Base-by-base conservation (phyloP, 176 grass and related monocot species). In the Hordeum vulgare region DNA sequence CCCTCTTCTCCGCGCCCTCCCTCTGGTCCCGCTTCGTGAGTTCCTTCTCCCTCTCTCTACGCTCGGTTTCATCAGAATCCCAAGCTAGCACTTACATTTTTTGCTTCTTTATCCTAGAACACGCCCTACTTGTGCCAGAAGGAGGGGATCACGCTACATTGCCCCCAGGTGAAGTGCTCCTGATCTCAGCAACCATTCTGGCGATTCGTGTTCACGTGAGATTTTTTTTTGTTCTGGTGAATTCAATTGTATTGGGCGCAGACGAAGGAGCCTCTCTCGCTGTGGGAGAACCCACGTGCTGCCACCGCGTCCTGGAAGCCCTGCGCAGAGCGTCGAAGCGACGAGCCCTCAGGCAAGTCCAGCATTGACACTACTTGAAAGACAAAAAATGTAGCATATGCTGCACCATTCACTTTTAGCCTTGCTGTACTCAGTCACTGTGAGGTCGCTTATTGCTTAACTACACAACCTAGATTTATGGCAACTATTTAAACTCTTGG, bases 21-120 rank as follows among this genome's bases (percentile, higher is more conserved):
- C 42, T 91, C 66, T 95, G 90, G 95, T 95, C 75, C 79, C 89
- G 79, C 80, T 56, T 95, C 51, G 95, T 98, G 85, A 98, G 95
- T 80, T 82, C 57, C 36, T 13, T 13, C n/a, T n/a, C n/a, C 8
- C 13, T 44, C 20, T 21, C 66, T 64, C 12, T 56, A 47, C 26
- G 12, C 58, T 80, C 31, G 1, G 64, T 59, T 47, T 78, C 42
- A 40, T 78, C 44, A 42, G 42, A 9, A 57, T 65, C 28, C 29
- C 3, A 2, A 25, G 26, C 21, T 56, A 17, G 20, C 65, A 45
- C 67, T 84, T 79, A 79, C 34, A 34, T 66, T 63, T n/a, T n/a
- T 53, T 61, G 53, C 17, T 54, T 31, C 13, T 41, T 31, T 25
- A 61, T 80, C 60, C 18, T 65, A 91, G 90, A 81, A 85, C 27